Base-by-base conservation (phyloP, 345 rosid genomes). In the Citrus reticulata region DNA sequence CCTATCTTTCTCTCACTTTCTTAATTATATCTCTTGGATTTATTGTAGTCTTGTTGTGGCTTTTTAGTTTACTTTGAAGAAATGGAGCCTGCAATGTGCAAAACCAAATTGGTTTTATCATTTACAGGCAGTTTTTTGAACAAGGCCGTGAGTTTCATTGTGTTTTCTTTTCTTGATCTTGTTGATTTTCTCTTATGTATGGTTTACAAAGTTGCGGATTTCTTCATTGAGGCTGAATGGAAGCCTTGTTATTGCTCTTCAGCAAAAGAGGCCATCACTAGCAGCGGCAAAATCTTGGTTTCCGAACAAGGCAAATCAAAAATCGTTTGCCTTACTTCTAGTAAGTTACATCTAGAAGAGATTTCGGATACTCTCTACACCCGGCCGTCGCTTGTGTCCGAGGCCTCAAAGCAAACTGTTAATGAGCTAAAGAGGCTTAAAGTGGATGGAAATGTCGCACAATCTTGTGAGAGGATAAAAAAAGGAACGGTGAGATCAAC, bases 341-440 rank as follows among this genome's bases (percentile, higher is more conserved):
- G 86, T 77, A 93, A 87, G 91, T 79, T 95, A 60, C 87, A 90
- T 76, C 79, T 92, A 54, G 99, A 93, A 80, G 99, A 95, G 83
- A 86, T 95, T 77, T 95, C 99, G 4, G 98, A 95, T 77, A 90
- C 99, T 35, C 99, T 95, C 73, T 95, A 89, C 69, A 51, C 88
- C 5, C 91, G 99, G 51, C 89, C 93, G 64, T 88, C 97, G 9
- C 74, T 88, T 11, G 81, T 87, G 73, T 74, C 87, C 69, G 83
- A 87, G 84, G 73, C 86, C 71, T 85, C 90, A 1, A 83, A 77
- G 39, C 76, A 79, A 14, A 86, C 85, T 4, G 78, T 88, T 20
- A 79, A 72, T 78, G 89, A 88, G 84, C 84, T 92, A 7, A 89
- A 87, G 62, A 88, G 79, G 78, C 87, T 84, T 76, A 88, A 84